Evolutionary conservation across 2,329 filamentous ascomycete species (phyloP).

Genomic region (Calonectria naviculata): DNA sequence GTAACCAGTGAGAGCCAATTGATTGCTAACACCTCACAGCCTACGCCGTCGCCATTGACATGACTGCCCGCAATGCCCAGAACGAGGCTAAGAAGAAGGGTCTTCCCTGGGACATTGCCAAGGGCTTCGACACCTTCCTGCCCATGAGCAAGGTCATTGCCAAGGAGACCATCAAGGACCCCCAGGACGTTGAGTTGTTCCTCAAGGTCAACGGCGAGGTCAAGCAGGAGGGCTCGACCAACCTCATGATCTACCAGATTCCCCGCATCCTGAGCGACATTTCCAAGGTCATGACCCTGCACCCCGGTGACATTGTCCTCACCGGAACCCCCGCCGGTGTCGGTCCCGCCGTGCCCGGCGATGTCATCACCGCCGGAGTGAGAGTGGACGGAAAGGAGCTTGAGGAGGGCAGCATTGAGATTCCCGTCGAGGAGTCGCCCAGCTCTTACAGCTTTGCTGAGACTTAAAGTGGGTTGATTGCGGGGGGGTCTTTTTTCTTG

Average conservation of each 20-base stretch:
- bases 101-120: conserved; percentile 94
- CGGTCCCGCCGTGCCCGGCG: conserved; percentile 84
- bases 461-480: conserved; percentile 59
- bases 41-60: conserved; percentile 93
- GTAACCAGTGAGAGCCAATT: background rate
- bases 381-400: conserved; percentile 84
- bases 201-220: conserved; percentile 84
- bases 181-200: conserved; percentile 88
- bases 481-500: background rate
- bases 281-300: conserved; percentile 92
- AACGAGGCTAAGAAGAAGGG: conserved; percentile 96
- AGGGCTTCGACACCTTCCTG: conserved; percentile 98
- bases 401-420: conserved; percentile 85
- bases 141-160: conserved; percentile 85
- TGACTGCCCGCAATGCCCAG: conserved; percentile 96
- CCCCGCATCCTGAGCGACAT: conserved; percentile 91
- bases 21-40: conserved; percentile 56
- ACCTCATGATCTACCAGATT: conserved; percentile 93
- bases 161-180: conserved; percentile 84
- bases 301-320: conserved; percentile 90
- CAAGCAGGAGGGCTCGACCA: conserved; percentile 88
- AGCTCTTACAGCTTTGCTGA: conserved; percentile 82
- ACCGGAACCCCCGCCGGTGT: conserved; percentile 99
- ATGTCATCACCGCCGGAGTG: conserved; percentile 87
- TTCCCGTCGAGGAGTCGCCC: conserved; percentile 82